Evolutionary conservation across 2,329 filamentous ascomycete species (phyloP), one percentile per base, ranked within the genome.

Genomic region (Gaeumannomyces tritici): DNA sequence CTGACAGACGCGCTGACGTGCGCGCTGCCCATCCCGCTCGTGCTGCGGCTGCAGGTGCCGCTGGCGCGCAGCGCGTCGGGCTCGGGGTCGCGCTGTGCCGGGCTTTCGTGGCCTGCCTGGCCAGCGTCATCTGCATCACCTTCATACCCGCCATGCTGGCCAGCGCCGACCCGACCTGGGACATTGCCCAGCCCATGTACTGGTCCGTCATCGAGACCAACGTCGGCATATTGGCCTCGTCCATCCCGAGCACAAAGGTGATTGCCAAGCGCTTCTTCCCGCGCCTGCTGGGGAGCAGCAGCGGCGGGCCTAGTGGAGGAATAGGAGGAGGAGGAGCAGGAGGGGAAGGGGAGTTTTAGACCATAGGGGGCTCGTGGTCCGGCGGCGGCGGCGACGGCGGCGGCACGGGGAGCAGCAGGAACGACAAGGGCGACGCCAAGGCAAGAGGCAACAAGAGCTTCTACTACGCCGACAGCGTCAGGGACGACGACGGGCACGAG

Each of bases 11-110:
- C 72, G 0, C 62, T 68, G 0, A 79, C 77, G 55, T 63, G 70
- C 1, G 59, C 76, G 1, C 65, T 80, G 1, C 77, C 79, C 0
- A 71, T 81, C 21, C 73, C 75, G 5, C 73, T 77, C 59, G 65
- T 82, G 4, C 61, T 70, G 26, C 59, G 67, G 1, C 70, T 80
- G 24, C 72, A 76, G 21, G 64, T 80, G 55, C 18, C 57, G 1
- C 31, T 29, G 21, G 29, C 29, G 29, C 29, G 29, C 57, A 59
- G 57, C 24, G 57, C 21, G n/a, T 59, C 24, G 57, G 57, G 3
- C 57, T 59, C 1, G 57, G 21, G 8, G 57, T 59, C 4, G 33
- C 42, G 11, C 21, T 59, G 31, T 35, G 29, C n/a, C 26, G 42
- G 31, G 57, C 31, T n/a, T 59, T 59, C 29, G 24, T 59, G 31